Conservation (phyloP, 805 yeast genomes). For the Metahyphopichia silvanorum region DNA sequence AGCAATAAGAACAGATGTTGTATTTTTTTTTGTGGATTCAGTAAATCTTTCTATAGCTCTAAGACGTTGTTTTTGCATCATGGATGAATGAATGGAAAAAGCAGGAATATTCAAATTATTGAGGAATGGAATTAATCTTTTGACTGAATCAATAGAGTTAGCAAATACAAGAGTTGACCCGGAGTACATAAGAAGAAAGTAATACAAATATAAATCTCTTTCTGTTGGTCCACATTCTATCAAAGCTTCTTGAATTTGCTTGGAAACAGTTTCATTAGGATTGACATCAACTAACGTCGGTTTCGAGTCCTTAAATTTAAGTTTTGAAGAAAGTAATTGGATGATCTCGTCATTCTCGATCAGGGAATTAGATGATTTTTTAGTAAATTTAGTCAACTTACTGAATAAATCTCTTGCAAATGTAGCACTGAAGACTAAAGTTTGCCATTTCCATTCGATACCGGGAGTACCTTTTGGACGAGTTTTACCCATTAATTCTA, state of each 20-base stretch:
- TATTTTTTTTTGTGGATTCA: slow-evolving; percentile 43
- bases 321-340: slow-evolving; percentile 60
- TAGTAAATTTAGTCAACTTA: slow-evolving; percentile 51
- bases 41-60: slow-evolving; percentile 80
- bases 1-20: slow-evolving; percentile 73
- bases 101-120: slow-evolving; percentile 65
- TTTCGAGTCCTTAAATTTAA: slow-evolving; percentile 62
- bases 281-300: slow-evolving; percentile 82
- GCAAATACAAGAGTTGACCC: slow-evolving; percentile 90
- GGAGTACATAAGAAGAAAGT: slow-evolving; percentile 80
- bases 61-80: slow-evolving; percentile 92
- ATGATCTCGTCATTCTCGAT: slow-evolving; percentile 59
- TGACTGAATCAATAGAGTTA: slow-evolving; percentile 93
- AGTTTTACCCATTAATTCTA: slow-evolving; percentile 57
- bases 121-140: slow-evolving; percentile 74
- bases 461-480: slow-evolving; percentile 38
- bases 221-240: slow-evolving; percentile 90
- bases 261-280: slow-evolving; percentile 77
- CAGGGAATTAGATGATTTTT: slow-evolving; percentile 30
- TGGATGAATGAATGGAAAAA: slow-evolving; percentile 84
- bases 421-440: slow-evolving; percentile 93
- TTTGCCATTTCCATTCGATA: slow-evolving; percentile 58
- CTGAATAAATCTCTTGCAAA: slow-evolving; percentile 80
- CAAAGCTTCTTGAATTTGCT: slow-evolving; percentile 75
- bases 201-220: slow-evolving; percentile 86